These are phyloP conservation scores for Entamoeba histolytica DNA, from an alignment of 208 protist genomes.

Conservation along the genomic window DNA sequence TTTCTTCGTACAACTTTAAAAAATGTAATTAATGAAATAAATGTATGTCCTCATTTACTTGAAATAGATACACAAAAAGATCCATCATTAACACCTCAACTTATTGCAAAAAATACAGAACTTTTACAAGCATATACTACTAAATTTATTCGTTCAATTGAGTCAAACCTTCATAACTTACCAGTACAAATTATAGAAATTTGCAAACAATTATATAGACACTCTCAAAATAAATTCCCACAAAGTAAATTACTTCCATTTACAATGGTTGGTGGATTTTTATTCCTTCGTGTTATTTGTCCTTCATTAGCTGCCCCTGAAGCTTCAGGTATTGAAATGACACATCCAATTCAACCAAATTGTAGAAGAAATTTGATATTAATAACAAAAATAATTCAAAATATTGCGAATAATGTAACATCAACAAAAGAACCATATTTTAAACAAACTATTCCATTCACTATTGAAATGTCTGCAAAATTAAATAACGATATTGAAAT, in stretches of 20 bases:
- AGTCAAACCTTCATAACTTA: not conserved
- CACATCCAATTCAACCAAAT: not conserved
- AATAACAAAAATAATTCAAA: not conserved
- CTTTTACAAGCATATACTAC: not conserved
- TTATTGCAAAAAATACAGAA: not conserved
- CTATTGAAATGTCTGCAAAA: not conserved
- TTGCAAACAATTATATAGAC: not conserved
- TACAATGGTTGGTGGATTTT: not conserved
- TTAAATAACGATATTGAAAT: not conserved
- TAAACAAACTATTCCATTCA: not conserved
- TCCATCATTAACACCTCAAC: not conserved
- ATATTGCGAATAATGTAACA: not conserved
- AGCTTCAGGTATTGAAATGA: not conserved
- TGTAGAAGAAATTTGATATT: not conserved
- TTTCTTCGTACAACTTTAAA: not conserved
- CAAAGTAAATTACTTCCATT: not conserved
- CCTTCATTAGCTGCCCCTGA: not conserved
- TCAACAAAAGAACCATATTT: not conserved
- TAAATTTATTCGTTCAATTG: not conserved
- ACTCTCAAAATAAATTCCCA: not conserved
- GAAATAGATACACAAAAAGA: not conserved
- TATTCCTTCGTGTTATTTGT: not conserved
- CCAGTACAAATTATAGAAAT: not conserved
- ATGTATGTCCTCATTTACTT: not conserved
- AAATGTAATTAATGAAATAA: not conserved